Percentiles rank a stretch among this genome's conserved stretches.
These are phyloP conservation scores for Colletotrichum musicola DNA, from an alignment of 2,329 filamentous ascomycete species.

Conservation along the genomic window DNA sequence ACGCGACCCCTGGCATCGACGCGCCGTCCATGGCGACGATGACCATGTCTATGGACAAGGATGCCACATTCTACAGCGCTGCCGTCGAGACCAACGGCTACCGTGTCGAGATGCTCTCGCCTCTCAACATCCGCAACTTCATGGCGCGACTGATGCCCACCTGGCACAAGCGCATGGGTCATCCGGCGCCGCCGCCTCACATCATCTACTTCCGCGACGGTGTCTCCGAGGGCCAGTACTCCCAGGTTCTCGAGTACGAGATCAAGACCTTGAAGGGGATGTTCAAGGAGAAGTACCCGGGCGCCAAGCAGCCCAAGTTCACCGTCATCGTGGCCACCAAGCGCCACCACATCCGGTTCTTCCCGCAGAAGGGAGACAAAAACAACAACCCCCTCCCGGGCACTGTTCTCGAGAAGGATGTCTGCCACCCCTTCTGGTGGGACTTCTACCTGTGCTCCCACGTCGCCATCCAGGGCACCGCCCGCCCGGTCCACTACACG, in stretches of 20 bases:
- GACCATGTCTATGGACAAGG: constrained; percentile 81
- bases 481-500: constrained; percentile 92
- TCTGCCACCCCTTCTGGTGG: constrained; percentile 91
- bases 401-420: constrained; percentile 86
- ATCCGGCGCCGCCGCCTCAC: constrained; percentile 66
- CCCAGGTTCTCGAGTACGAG: constrained; percentile 83
- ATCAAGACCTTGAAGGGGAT: constrained; percentile 76
- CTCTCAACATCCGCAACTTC: constrained; percentile 74
- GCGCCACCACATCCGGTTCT: constrained; percentile 94
- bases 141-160: constrained; percentile 72
- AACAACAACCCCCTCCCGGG: constrained; percentile 89
- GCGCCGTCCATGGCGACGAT: constrained; percentile 87
- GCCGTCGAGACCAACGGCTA: constrained; percentile 86
- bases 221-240: constrained; percentile 88
- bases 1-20: constrained; percentile 76
- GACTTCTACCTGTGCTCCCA: constrained; percentile 81
- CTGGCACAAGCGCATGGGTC: constrained; percentile 73
- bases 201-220: constrained; percentile 96
- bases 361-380: constrained; percentile 74
- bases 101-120: constrained; percentile 82
- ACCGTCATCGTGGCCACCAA: constrained; percentile 92
- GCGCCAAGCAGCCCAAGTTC: constrained; percentile 68
- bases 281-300: constrained; percentile 57
- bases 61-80: constrained; percentile 82
- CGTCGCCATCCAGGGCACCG: constrained; percentile 90